phyloP scores from a whole-genome alignment of 768 basidiomycete genomes.

The Calocera viscosa region DNA sequence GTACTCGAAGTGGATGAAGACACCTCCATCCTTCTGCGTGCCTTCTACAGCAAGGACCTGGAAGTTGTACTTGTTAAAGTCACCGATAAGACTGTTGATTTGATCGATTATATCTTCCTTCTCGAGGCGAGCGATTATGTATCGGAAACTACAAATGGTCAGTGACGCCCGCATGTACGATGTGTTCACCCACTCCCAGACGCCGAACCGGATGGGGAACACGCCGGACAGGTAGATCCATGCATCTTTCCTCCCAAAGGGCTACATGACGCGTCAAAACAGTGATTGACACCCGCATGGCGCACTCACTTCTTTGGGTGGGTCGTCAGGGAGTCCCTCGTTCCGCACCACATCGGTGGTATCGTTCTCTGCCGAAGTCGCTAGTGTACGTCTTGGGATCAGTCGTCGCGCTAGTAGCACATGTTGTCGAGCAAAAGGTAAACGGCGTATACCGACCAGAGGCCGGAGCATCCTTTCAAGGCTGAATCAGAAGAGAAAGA shows the following conservation, averaged over 20 bases:
- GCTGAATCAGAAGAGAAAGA: no score
- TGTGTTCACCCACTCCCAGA: constrained; percentile 51
- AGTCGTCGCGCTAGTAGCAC: neutral
- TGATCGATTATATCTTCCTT: constrained; percentile 43
- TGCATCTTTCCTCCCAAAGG: constrained; percentile 27
- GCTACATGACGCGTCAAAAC: neutral
- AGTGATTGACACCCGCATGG: no score
- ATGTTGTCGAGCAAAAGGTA: neutral
- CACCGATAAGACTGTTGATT: constrained; percentile 39
- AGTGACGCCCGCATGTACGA: constrained; percentile 10
- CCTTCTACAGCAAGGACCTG: constrained; percentile 48
- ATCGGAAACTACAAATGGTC: constrained; percentile 41
- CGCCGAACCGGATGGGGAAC: constrained; percentile 57
- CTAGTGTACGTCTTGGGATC: neutral
- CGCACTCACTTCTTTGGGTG: neutral
- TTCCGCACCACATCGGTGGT: neutral
- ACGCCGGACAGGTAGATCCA: constrained; percentile 68
- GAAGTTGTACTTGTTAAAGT: constrained; percentile 46
- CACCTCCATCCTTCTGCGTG: constrained; percentile 64
- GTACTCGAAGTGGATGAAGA: constrained; percentile 66
- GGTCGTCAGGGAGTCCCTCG: neutral
- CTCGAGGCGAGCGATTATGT: constrained; percentile 48
- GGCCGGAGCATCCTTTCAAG: neutral
- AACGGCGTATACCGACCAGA: neutral
- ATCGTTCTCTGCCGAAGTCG: neutral